Conservation (phyloP, 768 basidiomycete genomes). For the Pleurotus cornucopiae region DNA sequence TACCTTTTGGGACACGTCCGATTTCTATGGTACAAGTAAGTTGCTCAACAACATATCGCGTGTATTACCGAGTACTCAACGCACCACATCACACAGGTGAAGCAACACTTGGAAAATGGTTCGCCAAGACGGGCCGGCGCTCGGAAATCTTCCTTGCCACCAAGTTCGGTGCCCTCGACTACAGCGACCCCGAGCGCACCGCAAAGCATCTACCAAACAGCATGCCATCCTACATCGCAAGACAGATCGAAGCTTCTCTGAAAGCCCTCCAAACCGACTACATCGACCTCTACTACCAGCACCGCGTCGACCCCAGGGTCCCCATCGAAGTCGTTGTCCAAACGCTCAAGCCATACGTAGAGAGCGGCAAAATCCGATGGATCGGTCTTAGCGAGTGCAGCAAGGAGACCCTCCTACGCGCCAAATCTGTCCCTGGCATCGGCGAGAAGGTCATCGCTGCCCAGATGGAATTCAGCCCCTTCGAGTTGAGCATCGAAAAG, state of each 20-base stretch:
- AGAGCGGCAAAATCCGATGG: slow-evolving; percentile 22
- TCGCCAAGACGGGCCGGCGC: slow-evolving; percentile 18
- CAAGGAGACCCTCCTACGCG: slow-evolving; percentile 22
- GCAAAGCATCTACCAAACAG: slow-evolving; percentile 11
- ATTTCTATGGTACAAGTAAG: slow-evolving; percentile 17
- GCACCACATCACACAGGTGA: slow-evolving; percentile 11
- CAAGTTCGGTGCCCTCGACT: slow-evolving; percentile 20
- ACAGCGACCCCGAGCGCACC: slow-evolving; percentile 8
- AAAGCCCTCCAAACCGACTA: slow-evolving; percentile 15
- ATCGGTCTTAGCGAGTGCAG: slow-evolving; percentile 32
- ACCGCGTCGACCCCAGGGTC: slow-evolving; percentile 26
- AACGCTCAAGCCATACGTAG: slow-evolving; percentile 30
- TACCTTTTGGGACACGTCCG: slow-evolving; percentile 19
- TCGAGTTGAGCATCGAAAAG: slow-evolving; percentile 24
- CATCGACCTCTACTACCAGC: slow-evolving; percentile 26
- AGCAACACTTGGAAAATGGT: slow-evolving; percentile 19
- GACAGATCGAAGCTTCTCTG: slow-evolving; percentile 14
- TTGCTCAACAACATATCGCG: not conserved
- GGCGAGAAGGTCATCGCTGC: slow-evolving; percentile 22
- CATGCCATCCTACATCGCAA: slow-evolving; percentile 15
- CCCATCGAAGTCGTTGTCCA: slow-evolving; percentile 28
- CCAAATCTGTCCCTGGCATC: slow-evolving; percentile 21
- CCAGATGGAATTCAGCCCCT: slow-evolving; percentile 28
- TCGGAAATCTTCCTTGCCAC: slow-evolving; percentile 23
- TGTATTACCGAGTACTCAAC: not conserved